Evolutionary conservation across 306 rosid species (phyloP).

Genomic region (Acacia melanoxylon): DNA sequence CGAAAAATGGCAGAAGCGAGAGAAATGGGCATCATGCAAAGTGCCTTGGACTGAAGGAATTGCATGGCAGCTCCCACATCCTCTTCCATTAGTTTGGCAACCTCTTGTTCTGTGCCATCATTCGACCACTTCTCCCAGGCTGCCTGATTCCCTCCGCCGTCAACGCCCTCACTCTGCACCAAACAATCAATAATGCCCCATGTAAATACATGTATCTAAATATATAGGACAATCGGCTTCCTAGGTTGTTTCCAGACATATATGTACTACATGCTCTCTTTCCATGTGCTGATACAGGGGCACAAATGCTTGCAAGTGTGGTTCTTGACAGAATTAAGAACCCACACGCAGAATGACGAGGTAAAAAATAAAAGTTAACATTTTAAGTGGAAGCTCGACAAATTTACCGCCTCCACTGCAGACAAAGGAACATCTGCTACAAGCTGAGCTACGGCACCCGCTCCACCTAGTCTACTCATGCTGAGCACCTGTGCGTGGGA

Average conservation of each 20-base stretch:
- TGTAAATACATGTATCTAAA: background rate
- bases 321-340: conserved; percentile 2
- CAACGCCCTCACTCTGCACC: conserved; percentile 66
- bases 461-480: conserved; percentile 97
- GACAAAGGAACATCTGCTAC: conserved; percentile 91
- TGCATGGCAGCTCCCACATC: conserved; percentile 99
- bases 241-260: background rate
- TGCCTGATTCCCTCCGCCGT: conserved; percentile 57
- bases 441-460: conserved; percentile 98
- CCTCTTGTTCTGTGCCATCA: conserved; percentile 93
- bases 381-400: background rate
- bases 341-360: background rate
- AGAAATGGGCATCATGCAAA: conserved; percentile 96
- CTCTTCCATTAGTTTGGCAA: conserved; percentile 97
- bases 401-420: conserved; percentile 41
- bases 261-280: background rate
- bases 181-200: background rate
- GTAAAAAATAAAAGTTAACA: background rate
- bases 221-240: background rate
- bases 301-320: background rate
- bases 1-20: conserved; percentile 90
- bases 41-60: conserved; percentile 94
- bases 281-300: background rate
- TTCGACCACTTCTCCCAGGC: conserved; percentile 97
- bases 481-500: conserved; percentile 72